Evolutionary conservation across 2,329 filamentous ascomycete genomes (phyloP).

Genomic region (Phaeomoniella chlamydospora): DNA sequence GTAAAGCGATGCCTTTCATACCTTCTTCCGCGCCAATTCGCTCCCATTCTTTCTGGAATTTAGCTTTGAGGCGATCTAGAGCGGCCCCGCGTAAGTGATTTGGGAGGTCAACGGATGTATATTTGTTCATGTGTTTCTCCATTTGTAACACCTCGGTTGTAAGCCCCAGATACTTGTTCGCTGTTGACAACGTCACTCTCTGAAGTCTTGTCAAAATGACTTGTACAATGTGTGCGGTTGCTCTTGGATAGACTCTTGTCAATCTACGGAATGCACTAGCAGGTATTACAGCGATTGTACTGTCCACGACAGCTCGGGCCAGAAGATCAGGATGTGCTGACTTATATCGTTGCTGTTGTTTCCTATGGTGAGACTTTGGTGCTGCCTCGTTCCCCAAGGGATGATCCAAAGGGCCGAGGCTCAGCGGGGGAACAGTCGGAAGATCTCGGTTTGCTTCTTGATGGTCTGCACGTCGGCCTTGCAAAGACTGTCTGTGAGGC

Average conservation of each 20-base stretch:
- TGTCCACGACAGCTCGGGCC: slow-evolving; percentile 88
- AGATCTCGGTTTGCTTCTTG: slow-evolving; percentile 19
- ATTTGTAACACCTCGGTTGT: slow-evolving; percentile 85
- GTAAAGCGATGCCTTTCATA: slow-evolving; percentile 85
- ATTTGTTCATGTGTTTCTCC: slow-evolving; percentile 86
- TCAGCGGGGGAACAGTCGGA: slow-evolving; percentile 59
- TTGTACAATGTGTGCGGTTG: slow-evolving; percentile 93
- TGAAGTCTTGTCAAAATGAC: slow-evolving; percentile 92
- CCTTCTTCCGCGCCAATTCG: slow-evolving; percentile 67
- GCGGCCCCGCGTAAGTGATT: slow-evolving; percentile 79
- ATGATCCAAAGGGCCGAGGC: slow-evolving; percentile 33
- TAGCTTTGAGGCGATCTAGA: slow-evolving; percentile 74
- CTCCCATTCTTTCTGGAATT: slow-evolving; percentile 75
- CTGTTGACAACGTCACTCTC: slow-evolving; percentile 84
- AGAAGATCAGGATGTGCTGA: slow-evolving; percentile 95
- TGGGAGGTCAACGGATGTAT: slow-evolving; percentile 79
- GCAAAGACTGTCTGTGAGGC: slow-evolving; percentile 8
- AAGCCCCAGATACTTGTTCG: slow-evolving; percentile 83
- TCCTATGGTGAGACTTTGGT: slow-evolving; percentile 20
- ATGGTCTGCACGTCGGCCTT: background rate
- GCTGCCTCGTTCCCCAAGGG: slow-evolving; percentile 11
- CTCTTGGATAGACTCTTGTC: slow-evolving; percentile 88
- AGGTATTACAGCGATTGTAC: slow-evolving; percentile 95
- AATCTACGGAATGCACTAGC: slow-evolving; percentile 87
- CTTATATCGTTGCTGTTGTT: slow-evolving; percentile 28